Evolutionary conservation across 1,284 basidiomycete genomes (phyloP).

Genomic region (Sporisorium exsertum): DNA sequence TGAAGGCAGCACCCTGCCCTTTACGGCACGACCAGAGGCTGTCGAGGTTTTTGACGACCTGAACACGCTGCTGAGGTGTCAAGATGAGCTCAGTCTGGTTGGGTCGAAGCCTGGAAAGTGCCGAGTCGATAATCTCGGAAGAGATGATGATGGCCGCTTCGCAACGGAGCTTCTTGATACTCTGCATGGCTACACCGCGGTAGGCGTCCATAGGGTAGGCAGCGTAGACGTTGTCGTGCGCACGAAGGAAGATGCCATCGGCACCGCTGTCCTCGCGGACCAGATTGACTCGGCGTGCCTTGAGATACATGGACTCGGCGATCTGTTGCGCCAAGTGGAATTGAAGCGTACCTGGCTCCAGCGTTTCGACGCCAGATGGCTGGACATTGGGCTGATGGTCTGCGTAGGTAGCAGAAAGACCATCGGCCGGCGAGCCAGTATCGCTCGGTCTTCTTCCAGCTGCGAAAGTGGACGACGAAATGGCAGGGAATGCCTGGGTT

Average conservation of each 20-base stretch:
- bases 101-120: constrained; percentile 72
- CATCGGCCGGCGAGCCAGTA: constrained; percentile 17
- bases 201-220: constrained; percentile 35
- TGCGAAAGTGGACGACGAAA: constrained; percentile 22
- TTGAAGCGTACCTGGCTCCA: constrained; percentile 18
- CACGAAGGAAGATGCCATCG: constrained; percentile 38
- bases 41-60: constrained; percentile 72
- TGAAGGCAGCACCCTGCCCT: constrained; percentile 85
- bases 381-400: constrained; percentile 1
- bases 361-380: not conserved
- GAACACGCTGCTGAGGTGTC: constrained; percentile 42
- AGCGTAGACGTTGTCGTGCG: constrained; percentile 26
- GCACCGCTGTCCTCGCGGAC: constrained; percentile 19
- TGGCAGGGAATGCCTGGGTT: constrained; percentile 23
- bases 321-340: constrained; percentile 37
- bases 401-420: constrained; percentile 27
- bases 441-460: constrained; percentile 18
- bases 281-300: constrained; percentile 35
- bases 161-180: constrained; percentile 71
- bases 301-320: constrained; percentile 33
- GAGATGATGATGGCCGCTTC: constrained; percentile 83
- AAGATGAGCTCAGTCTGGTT: constrained; percentile 44
- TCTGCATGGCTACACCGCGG: constrained; percentile 76
- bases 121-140: constrained; percentile 81
- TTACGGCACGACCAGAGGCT: constrained; percentile 79